Conservation (phyloP, 179 eudicot genomes). For the Silene coronaria region DNA sequence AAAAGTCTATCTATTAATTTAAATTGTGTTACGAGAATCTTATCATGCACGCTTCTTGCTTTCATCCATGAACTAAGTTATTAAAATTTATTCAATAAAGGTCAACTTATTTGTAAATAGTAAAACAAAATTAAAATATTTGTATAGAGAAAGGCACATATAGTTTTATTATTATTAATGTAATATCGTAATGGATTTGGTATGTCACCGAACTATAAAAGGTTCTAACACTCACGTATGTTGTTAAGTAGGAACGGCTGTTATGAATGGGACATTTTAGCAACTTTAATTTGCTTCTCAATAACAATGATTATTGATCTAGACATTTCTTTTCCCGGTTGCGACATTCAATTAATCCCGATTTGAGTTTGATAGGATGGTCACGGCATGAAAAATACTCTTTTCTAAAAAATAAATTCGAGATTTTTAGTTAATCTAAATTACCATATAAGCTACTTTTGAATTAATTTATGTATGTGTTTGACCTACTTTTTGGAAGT, state of each 20-base stretch:
- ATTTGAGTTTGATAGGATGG: no score
- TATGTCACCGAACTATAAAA: constrained; percentile 4
- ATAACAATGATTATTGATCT: no score
- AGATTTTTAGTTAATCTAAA: no score
- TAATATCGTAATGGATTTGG: constrained; percentile 1
- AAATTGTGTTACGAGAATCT: no score
- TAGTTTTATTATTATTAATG: not conserved
- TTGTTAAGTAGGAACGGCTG: not conserved
- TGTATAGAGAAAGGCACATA: not conserved
- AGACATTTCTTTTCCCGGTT: no score
- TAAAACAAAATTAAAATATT: not conserved
- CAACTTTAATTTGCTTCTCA: not conserved
- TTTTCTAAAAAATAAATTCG: no score
- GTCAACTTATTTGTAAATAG: not conserved
- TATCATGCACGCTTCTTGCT: not conserved
- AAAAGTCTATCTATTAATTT: no score
- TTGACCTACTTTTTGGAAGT: no score
- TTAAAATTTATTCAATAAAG: not conserved
- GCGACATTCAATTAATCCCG: no score
- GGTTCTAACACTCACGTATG: not conserved
- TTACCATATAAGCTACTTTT: no score
- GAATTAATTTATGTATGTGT: no score
- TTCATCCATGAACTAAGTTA: not conserved
- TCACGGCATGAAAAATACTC: no score
- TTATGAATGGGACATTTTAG: not conserved